A percentile compares a stretch with the other conserved stretches of the same genome.
phyloP scores from a whole-genome alignment of 2,329 filamentous ascomycete genomes.

The Paecilomyces fulvus region DNA sequence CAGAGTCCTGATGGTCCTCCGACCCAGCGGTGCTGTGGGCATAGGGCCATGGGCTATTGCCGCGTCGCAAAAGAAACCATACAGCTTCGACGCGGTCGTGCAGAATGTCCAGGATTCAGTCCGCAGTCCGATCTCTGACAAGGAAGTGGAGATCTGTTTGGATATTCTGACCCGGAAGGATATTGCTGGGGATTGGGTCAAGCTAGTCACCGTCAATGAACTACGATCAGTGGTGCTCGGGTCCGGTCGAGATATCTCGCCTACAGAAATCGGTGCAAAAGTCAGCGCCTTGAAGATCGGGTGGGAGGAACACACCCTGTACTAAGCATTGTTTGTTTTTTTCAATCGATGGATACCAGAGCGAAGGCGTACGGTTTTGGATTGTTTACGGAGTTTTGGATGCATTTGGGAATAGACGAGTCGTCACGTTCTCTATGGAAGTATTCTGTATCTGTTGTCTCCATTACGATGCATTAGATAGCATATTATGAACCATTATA shows the following conservation, averaged over 20 bases:
- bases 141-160: slow-evolving; percentile 41
- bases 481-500: background rate
- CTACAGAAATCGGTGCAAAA: slow-evolving; percentile 27
- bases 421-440: background rate
- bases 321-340: background rate
- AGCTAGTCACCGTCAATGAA: slow-evolving; percentile 38
- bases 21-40: slow-evolving; percentile 26
- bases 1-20: slow-evolving; percentile 58
- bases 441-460: background rate
- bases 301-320: slow-evolving; percentile 8
- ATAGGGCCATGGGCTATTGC: slow-evolving; percentile 20
- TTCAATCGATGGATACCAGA: background rate
- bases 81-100: slow-evolving; percentile 55
- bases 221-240: slow-evolving; percentile 40
- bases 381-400: slow-evolving; percentile 1
- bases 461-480: background rate
- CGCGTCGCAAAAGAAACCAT: slow-evolving; percentile 49
- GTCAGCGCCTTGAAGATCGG: slow-evolving; percentile 20
- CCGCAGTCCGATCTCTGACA: slow-evolving; percentile 39
- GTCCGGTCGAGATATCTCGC: slow-evolving; percentile 27
- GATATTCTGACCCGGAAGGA: slow-evolving; percentile 39
- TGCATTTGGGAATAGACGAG: background rate
- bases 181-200: slow-evolving; percentile 43
- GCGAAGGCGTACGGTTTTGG: background rate
- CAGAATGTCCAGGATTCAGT: slow-evolving; percentile 62